A percentile compares a stretch with the other conserved stretches of the same genome.
Conservation (phyloP, 2,329 filamentous ascomycete genomes). For the Ophioceras dolichostomum region DNA sequence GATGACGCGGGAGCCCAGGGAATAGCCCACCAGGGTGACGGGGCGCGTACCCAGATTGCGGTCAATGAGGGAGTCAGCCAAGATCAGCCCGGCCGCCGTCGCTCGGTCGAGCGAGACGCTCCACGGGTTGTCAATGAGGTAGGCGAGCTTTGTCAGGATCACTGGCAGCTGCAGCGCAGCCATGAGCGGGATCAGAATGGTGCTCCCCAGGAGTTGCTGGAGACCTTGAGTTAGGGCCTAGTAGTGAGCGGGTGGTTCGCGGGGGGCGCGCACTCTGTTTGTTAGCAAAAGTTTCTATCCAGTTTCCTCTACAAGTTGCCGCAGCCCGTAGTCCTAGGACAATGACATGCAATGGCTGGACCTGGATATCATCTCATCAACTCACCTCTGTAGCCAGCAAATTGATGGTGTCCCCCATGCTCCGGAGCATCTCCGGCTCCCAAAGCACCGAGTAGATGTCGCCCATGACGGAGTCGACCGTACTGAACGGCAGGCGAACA, state of each 20-base stretch:
- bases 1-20: constrained; percentile 81
- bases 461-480: constrained; percentile 94
- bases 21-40: constrained; percentile 90
- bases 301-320: no score
- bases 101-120: constrained; percentile 90
- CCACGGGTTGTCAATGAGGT: constrained; percentile 98
- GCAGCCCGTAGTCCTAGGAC: no score
- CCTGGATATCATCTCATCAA: no score
- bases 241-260: no score
- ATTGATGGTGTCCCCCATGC: constrained; percentile 97
- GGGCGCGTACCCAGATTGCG: constrained; percentile 83
- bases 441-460: constrained; percentile 94
- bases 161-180: constrained; percentile 85
- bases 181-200: constrained; percentile 82
- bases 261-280: no score
- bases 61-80: constrained; percentile 88
- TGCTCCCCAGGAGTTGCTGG: constrained; percentile 87
- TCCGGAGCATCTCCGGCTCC: constrained; percentile 96
- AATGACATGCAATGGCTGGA: no score
- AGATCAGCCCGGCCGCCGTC: constrained; percentile 75
- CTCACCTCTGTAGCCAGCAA: constrained; percentile 91
- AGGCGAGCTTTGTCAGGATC: constrained; percentile 83
- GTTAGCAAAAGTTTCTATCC: no score
- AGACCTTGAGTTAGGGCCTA: constrained; percentile 90
- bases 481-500: constrained; percentile 89